phyloP scores from a whole-genome alignment of 768 basidiomycete genomes.

The Psilocybe subaeruginosa region DNA sequence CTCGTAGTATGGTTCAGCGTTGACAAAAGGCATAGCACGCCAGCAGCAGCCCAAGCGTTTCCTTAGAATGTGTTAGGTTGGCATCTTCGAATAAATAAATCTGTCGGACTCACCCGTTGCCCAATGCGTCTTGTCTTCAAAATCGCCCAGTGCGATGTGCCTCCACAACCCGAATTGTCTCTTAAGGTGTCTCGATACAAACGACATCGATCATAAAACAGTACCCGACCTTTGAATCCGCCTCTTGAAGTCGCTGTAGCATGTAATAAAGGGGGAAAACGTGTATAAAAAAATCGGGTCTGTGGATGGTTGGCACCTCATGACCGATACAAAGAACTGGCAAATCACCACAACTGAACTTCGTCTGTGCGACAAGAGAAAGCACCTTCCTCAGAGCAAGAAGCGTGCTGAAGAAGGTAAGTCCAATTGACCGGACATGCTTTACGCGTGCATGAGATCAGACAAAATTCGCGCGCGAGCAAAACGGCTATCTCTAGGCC shows the following conservation, averaged over 20 bases:
- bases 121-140: conserved; percentile 56
- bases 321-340: neutral
- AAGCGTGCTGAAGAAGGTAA: conserved; percentile 48
- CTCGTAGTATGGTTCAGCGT: conserved; percentile 52
- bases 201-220: conserved; percentile 54
- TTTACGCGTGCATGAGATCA: conserved; percentile 38
- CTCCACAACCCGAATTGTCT: conserved; percentile 55
- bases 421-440: conserved; percentile 48
- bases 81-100: no score
- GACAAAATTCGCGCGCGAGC: conserved; percentile 32
- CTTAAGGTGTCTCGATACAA: conserved; percentile 59
- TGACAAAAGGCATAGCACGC: conserved; percentile 61
- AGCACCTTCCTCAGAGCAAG: conserved; percentile 51
- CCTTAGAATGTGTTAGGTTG: conserved; percentile 30
- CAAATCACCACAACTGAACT: conserved; percentile 53
- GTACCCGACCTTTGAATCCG: conserved; percentile 27
- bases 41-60: conserved; percentile 71
- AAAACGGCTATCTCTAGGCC: conserved; percentile 57
- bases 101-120: conserved; percentile 44
- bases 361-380: conserved; percentile 59
- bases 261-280: conserved; percentile 70
- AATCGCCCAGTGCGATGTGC: conserved; percentile 53
- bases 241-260: conserved; percentile 55
- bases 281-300: conserved; percentile 64
- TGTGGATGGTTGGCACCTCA: conserved; percentile 18